Conservation (phyloP, 2,329 filamentous ascomycete species). For the Alternaria tenuissima region DNA sequence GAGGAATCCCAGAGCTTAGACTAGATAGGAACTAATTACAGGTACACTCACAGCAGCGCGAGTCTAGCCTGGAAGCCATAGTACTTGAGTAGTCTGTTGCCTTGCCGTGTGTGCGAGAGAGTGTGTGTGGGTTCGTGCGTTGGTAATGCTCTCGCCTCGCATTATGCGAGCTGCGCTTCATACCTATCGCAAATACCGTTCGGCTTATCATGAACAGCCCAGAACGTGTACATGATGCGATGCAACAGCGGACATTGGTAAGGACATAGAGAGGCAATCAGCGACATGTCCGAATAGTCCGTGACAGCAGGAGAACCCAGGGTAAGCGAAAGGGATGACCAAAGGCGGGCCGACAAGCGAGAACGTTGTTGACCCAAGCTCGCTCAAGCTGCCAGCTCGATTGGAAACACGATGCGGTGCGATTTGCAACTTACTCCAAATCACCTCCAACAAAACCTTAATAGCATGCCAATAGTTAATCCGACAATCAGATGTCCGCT, state of each 20-base stretch:
- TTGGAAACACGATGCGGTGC: neutral
- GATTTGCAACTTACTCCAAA: neutral
- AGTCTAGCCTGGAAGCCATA: neutral
- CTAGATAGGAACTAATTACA: neutral
- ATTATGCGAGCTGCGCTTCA: neutral
- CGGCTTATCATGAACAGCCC: too few species aligned
- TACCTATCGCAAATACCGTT: neutral
- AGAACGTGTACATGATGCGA: neutral
- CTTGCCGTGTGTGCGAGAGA: neutral
- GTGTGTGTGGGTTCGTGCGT: neutral
- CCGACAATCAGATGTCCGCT: neutral
- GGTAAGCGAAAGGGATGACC: neutral
- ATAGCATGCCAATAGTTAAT: neutral
- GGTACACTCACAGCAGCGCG: neutral
- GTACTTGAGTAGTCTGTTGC: neutral
- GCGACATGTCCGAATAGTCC: neutral
- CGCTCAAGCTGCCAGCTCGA: neutral
- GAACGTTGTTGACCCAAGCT: neutral
- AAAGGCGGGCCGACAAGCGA: slow-evolving; percentile 1
- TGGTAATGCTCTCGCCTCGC: neutral
- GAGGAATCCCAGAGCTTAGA: neutral
- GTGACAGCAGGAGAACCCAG: neutral
- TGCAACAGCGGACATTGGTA: neutral
- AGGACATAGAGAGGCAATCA: neutral
- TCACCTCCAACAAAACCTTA: neutral